Base-by-base conservation (phyloP, 2,329 filamentous ascomycete species). In the Sarocladium kiliense region DNA sequence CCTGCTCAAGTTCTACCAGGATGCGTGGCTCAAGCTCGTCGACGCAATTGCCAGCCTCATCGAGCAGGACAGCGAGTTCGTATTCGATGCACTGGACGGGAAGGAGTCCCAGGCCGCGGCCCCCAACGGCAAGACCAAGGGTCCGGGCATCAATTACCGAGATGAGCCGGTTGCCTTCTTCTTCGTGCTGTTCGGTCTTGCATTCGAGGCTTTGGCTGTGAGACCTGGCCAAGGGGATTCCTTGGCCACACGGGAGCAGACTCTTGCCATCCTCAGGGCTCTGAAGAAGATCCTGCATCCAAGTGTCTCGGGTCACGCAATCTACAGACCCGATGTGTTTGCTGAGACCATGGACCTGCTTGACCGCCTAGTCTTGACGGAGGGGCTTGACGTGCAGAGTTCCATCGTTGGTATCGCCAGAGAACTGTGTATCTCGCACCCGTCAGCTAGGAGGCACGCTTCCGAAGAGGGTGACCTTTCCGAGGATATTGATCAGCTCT, bases 131-230 rank as follows among this genome's bases (percentile, higher is more conserved):
- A 74, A 80, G 42, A 74, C 77, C 16, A 89, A 87, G 66, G 81
- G 79, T 2, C 79, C 86, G 50, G 89, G 93, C 61, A 97, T 99
- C 74, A 97, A 97, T 70, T 99, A 99, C 68, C 89, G 94, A 49
- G 93, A 97, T 65, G 94, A 99, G 68, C 94, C 94, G 0, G 91
- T 97, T 1, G 94, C 94, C 0, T 99, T 99, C 78, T 99, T 99
- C 76, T 99, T 99, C 65, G 93, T 99, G 14, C 80, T 99, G 0
- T 99, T 97, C 63, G 94, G 94, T 11, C 86, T 99, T 56, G 91
- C 93, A 0, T 97, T 99, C 62, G 95, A 99, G 71, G 93, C 95
- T 18, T 81, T 99, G 21, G 93, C 93, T 7, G 91, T 90, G 6
- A 85, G 91, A 47, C 86, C 88, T 4, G 69, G 70, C 2, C 70